Percentiles rank a stretch among this genome's conserved stretches.
phyloP scores from a whole-genome alignment of 129 eudicot species.

The Helianthus tuberosus region DNA sequence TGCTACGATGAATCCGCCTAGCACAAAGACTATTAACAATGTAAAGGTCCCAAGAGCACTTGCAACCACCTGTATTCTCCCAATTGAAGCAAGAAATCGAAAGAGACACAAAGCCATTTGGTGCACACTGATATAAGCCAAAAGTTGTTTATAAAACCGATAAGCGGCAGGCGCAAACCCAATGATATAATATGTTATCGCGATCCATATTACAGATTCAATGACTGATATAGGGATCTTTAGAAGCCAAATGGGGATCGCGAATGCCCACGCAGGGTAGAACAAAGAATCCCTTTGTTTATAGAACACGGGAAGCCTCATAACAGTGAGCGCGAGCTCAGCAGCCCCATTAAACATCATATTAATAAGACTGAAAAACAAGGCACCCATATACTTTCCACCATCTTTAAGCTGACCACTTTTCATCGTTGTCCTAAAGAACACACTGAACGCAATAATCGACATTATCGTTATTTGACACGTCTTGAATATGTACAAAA shows the following conservation, averaged over 20 bases:
- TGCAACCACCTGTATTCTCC: slow-evolving; percentile 66
- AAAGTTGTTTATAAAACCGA: slow-evolving; percentile 72
- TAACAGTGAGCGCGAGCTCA: slow-evolving; percentile 59
- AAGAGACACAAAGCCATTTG: slow-evolving; percentile 86
- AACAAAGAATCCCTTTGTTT: slow-evolving; percentile 78
- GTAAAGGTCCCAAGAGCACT: slow-evolving; percentile 60
- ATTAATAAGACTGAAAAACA: slow-evolving; percentile 72
- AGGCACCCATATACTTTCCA: slow-evolving; percentile 61
- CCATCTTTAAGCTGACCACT: slow-evolving; percentile 70
- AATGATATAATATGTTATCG: slow-evolving; percentile 67
- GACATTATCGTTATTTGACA: slow-evolving; percentile 68
- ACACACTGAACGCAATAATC: slow-evolving; percentile 58
- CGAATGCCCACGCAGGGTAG: slow-evolving; percentile 87
- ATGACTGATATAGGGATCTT: slow-evolving; percentile 62
- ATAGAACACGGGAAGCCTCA: slow-evolving; percentile 71
- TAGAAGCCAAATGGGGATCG: slow-evolving; percentile 65
- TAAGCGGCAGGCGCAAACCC: slow-evolving; percentile 74
- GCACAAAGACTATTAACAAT: slow-evolving; percentile 61
- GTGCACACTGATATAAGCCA: slow-evolving; percentile 63
- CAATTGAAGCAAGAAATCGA: slow-evolving; percentile 57
- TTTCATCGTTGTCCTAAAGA: slow-evolving; percentile 69
- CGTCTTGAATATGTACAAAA: slow-evolving; percentile 65
- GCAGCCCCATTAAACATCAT: slow-evolving; percentile 81
- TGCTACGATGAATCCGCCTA: slow-evolving; percentile 81
- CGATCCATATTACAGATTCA: slow-evolving; percentile 67